Evolutionary conservation across 176 grass and related monocot genomes (phyloP).

Genomic region (Typha latifolia): DNA sequence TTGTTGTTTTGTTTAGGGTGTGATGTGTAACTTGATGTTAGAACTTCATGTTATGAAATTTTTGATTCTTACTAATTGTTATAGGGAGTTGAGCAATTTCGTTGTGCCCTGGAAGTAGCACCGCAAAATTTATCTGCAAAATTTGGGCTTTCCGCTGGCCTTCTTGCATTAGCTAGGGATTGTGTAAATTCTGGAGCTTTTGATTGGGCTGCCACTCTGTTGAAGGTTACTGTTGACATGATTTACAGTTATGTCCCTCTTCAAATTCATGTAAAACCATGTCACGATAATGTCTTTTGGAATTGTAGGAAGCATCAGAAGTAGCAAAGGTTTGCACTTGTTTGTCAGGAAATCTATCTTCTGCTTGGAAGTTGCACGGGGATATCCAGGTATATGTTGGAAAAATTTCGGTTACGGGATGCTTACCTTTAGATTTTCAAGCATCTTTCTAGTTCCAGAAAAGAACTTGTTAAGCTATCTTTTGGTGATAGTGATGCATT

Average conservation of each 20-base stretch:
- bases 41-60: slow-evolving; percentile 16
- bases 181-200: slow-evolving; percentile 68
- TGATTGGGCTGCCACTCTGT: slow-evolving; percentile 67
- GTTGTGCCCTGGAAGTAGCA: slow-evolving; percentile 57
- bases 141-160: slow-evolving; percentile 77
- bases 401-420: neutral
- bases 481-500: too few relatives aligned
- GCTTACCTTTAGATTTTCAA: slow-evolving; percentile 10
- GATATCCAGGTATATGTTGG: slow-evolving; percentile 35
- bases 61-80: slow-evolving; percentile 16
- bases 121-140: slow-evolving; percentile 71
- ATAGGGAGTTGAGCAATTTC: slow-evolving; percentile 87
- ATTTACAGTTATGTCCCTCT: neutral
- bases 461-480: neutral
- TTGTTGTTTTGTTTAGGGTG: neutral
- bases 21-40: slow-evolving; percentile 6
- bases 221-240: slow-evolving; percentile 43
- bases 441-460: slow-evolving; percentile 18
- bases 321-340: slow-evolving; percentile 51
- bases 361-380: slow-evolving; percentile 84
- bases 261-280: neutral
- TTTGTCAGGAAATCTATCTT: slow-evolving; percentile 68
- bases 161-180: slow-evolving; percentile 78
- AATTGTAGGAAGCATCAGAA: slow-evolving; percentile 71
- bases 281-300: neutral